Conservation (phyloP, 345 rosid genomes). For the Pseudoturritis turrita region DNA sequence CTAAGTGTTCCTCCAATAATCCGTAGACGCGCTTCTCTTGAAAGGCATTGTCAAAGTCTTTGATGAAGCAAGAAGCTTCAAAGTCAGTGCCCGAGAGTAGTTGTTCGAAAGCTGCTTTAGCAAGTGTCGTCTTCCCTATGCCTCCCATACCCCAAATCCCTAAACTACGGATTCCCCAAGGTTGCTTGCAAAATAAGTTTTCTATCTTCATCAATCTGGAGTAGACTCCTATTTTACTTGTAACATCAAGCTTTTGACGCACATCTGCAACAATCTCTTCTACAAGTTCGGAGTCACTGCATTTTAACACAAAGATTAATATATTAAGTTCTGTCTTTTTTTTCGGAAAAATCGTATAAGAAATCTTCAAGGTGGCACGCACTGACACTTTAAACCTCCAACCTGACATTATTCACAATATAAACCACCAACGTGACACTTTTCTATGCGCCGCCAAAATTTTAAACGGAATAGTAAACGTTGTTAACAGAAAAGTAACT, state of each 20-base stretch:
- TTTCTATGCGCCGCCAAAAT: too few species aligned
- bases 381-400: too few species aligned
- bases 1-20: not conserved
- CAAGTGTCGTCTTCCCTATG: slow-evolving; percentile 6
- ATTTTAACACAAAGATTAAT: not conserved
- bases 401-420: too few species aligned
- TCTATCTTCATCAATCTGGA: not conserved
- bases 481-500: too few species aligned
- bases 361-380: too few species aligned
- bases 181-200: not conserved
- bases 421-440: too few species aligned
- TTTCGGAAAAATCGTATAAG: too few species aligned
- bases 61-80: not conserved
- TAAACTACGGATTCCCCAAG: not conserved
- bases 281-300: not conserved
- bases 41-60: not conserved
- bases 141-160: slow-evolving; percentile 12
- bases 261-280: not conserved
- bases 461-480: too few species aligned
- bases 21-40: not conserved
- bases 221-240: not conserved
- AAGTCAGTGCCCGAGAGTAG: not conserved
- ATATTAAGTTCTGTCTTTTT: too few species aligned
- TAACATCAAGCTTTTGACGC: not conserved
- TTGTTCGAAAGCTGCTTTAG: not conserved